Base-by-base conservation (phyloP, 768 basidiomycete species). In the Leccinum longicurvipes region DNA sequence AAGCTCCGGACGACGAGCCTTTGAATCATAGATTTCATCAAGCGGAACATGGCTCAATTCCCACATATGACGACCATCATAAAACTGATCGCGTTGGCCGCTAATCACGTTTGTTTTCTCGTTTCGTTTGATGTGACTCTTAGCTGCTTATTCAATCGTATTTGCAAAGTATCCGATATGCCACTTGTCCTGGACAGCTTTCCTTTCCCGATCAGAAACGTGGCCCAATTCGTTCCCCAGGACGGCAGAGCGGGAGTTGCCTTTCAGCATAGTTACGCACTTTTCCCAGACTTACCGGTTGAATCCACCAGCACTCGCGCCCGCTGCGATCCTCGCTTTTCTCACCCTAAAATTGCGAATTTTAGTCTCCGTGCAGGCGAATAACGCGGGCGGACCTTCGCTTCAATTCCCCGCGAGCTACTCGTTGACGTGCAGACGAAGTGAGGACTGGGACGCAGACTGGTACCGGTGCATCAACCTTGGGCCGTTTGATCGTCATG, bases 251-350 rank as follows among this genome's bases (percentile, higher is more conserved):
- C 58, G 48, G 45, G 60, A 55, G 19, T 51, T 66, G 44, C 67
- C 65, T 3, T 49, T 51, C 19, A 56, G 47, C 14, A 47, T 56
- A 36, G 61, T 76, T 29, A 70, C 69, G 3, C 74, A 83, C 61
- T 84, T 81, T 62, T 77, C 76, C 3, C 71, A 77, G 59, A 59
- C 67, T 6, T 75, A 80, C 51, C 71, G 71, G 42, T 67, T 90
- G 36, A 72, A 69, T 36, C 80, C 85, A 14, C 83, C 85, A 6
- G 81, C 87, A 6, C 77, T 88, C 39, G 83, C 86, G 0, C 76
- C 82, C 8, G 84, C 89, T 15, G 89, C 89, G 4, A 86, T 91
- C 51, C 80, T 91, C 14, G 78, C 83, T 0, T 90, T 84, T 67
- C 74, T 89, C 36, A 80, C 82, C 2, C 73, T 88, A 6, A 74